These are phyloP conservation scores for Fusarium aywerte DNA, from an alignment of 2,329 filamentous ascomycete species.

Conservation along the genomic window DNA sequence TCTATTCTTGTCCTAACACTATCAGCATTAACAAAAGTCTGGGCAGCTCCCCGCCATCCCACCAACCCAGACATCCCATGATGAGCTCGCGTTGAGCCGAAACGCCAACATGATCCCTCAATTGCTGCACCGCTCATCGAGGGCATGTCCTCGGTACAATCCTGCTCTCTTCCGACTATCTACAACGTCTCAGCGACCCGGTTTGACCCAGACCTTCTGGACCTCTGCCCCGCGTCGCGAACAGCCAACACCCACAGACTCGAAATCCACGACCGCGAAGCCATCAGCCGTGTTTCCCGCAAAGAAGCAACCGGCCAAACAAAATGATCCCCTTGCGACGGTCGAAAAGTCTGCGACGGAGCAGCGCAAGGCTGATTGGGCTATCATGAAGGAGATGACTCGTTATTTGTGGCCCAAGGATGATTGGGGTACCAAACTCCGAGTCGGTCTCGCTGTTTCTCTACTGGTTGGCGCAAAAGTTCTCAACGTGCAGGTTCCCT, in stretches of 20 bases:
- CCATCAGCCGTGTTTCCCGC: slow-evolving; percentile 33
- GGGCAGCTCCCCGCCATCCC: slow-evolving; percentile 40
- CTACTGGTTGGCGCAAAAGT: slow-evolving; percentile 91
- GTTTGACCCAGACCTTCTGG: slow-evolving; percentile 47
- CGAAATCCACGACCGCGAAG: slow-evolving; percentile 37
- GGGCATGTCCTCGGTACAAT: slow-evolving; percentile 49
- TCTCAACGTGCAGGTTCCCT: slow-evolving; percentile 96
- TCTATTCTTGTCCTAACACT: slow-evolving; percentile 18
- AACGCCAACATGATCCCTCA: slow-evolving; percentile 52
- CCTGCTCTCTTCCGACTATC: slow-evolving; percentile 44
- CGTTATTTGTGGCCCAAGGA: slow-evolving; percentile 96
- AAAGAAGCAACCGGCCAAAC: slow-evolving; percentile 36
- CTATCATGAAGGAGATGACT: slow-evolving; percentile 98
- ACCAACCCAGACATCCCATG: slow-evolving; percentile 40
- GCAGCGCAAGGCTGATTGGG: slow-evolving; percentile 97
- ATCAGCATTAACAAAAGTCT: slow-evolving; percentile 8
- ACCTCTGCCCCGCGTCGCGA: slow-evolving; percentile 48
- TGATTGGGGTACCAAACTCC: slow-evolving; percentile 75
- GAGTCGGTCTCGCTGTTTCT: slow-evolving; percentile 85
- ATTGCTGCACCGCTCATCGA: slow-evolving; percentile 49
- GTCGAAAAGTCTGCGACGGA: slow-evolving; percentile 73
- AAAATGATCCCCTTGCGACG: slow-evolving; percentile 49
- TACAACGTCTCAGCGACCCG: slow-evolving; percentile 45
- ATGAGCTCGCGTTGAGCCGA: slow-evolving; percentile 45
- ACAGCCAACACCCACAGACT: slow-evolving; percentile 37